Evolutionary conservation across 176 grass and related monocot genomes (phyloP), one percentile per base, ranked within the genome.

Genomic region (Thalia dealbata): DNA sequence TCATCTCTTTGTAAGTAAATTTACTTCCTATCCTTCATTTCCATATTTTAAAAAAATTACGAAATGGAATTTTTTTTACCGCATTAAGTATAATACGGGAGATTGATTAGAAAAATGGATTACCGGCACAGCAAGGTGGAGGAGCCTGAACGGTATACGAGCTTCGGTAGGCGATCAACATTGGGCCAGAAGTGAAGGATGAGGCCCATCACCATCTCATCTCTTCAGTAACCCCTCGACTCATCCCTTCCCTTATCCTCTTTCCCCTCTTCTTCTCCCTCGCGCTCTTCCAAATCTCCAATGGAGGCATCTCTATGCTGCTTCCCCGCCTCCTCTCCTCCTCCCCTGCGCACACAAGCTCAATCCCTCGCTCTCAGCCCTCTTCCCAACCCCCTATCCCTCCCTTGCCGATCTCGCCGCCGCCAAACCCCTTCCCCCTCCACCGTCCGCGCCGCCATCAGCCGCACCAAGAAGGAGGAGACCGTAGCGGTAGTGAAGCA

Each of bases 401-500:
- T 42, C 38, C 7, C 65, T 19, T 68, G 32, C 65, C 19, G 65
- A 13, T 35, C 65, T 7, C 38, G 18, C 65, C 65, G 35, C 7
- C 65, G 65, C 11, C 25, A 35, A 63, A 63, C 23, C 24, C 26
- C 13, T 15, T 43, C 35, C 16, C 41, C 64, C 28, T 42, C 65
- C 72, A 68, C 81, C 23, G 54, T 81, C 65, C 55, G 68, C 50
- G 84, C 88, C 41, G 78, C 91, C 69, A 88, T 96, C 79, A 82
- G 86, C 50, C 72, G 68, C 21, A 81, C 86, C 27, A 80, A 76
- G 42, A 82, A 88, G 74, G 63, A 81, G 67, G 83, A 75, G 12
- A 79, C 86, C 1, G 82, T 73, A 71, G 88, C 82, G 80, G 62
- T 79, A 32, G 84, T 96, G 21, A 83, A 84, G 16, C 71, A 87